Conservation (phyloP, 345 rosid genomes). For the Syzygium aqueum region DNA sequence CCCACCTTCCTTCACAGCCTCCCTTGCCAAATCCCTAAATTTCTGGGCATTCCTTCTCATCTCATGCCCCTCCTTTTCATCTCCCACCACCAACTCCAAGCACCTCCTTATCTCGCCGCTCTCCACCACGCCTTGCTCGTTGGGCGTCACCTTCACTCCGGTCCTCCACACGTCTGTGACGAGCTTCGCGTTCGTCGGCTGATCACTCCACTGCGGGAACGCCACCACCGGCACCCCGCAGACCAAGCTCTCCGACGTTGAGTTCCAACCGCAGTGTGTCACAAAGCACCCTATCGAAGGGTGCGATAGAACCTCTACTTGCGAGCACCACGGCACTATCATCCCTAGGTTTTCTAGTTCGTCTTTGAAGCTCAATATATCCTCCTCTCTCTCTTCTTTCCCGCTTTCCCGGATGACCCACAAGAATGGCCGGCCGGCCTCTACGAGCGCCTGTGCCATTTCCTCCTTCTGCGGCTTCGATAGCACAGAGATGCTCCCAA, state of each 20-base stretch:
- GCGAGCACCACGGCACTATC: conserved; percentile 33
- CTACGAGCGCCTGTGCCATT: not conserved
- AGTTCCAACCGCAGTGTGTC: conserved; percentile 37
- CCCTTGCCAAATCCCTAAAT: conserved; percentile 18
- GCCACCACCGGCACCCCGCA: conserved; percentile 21
- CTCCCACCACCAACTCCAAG: conserved; percentile 23
- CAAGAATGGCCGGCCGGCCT: conserved; percentile 7
- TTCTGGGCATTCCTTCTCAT: conserved; percentile 14
- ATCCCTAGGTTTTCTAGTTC: conserved; percentile 2
- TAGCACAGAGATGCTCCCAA: conserved; percentile 21
- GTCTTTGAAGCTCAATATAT: not conserved
- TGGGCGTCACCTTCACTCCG: conserved; percentile 4
- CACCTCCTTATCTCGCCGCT: conserved; percentile 24
- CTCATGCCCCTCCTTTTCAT: conserved; percentile 6
- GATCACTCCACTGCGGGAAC: conserved; percentile 25
- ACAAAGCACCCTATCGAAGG: conserved; percentile 26
- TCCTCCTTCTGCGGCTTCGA: conserved; percentile 15
- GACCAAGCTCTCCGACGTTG: conserved; percentile 23
- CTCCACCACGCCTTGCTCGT: conserved; percentile 7
- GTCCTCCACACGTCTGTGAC: conserved; percentile 24
- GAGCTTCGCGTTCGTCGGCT: conserved; percentile 20
- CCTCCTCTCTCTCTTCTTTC: not conserved
- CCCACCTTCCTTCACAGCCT: conserved; percentile 17
- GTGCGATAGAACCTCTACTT: conserved; percentile 28
- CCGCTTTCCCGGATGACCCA: conserved; percentile 20